Evolutionary conservation across 495 filamentous ascomycete genomes (phyloP).

Genomic region (Penicillium coffeae): DNA sequence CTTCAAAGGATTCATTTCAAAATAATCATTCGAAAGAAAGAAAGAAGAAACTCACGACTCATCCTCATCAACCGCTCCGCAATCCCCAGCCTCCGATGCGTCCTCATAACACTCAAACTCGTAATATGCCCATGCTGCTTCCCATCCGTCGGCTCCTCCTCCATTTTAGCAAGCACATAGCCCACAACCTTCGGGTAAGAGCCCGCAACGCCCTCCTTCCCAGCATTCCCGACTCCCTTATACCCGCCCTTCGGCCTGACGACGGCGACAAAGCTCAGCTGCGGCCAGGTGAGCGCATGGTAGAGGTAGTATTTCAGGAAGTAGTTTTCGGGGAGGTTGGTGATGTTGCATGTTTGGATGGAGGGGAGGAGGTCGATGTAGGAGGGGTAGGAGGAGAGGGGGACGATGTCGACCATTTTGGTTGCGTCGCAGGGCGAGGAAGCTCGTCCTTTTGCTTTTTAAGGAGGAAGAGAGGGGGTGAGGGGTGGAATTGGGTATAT

Average conservation of each 20-base stretch:
- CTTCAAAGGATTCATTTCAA: too few relatives aligned
- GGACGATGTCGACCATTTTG: slow-evolving; percentile 52
- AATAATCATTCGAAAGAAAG: not conserved
- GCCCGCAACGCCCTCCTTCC: slow-evolving; percentile 41
- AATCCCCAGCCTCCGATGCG: slow-evolving; percentile 83
- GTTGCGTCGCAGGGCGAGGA: not conserved
- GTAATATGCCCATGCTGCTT: slow-evolving; percentile 96
- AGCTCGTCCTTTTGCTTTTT: not conserved
- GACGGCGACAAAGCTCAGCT: slow-evolving; percentile 93
- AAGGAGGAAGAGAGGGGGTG: too few relatives aligned
- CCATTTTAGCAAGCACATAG: slow-evolving; percentile 99
- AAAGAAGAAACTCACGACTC: slow-evolving; percentile 63
- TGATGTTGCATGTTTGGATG: slow-evolving; percentile 97
- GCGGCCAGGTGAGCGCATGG: slow-evolving; percentile 96
- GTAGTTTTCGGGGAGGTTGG: slow-evolving; percentile 99
- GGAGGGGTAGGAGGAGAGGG: slow-evolving; percentile 45
- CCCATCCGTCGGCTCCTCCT: slow-evolving; percentile 91
- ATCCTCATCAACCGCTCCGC: slow-evolving; percentile 97
- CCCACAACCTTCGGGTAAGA: slow-evolving; percentile 97
- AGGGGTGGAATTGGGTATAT: not conserved
- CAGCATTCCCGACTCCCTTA: slow-evolving; percentile 11
- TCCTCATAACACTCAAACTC: slow-evolving; percentile 90
- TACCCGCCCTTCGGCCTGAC: slow-evolving; percentile 71
- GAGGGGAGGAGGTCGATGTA: slow-evolving; percentile 71
- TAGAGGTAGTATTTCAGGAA: slow-evolving; percentile 99